Evolutionary conservation across 495 filamentous ascomycete genomes (phyloP).

Genomic region (Penicillium atrosanguineum): DNA sequence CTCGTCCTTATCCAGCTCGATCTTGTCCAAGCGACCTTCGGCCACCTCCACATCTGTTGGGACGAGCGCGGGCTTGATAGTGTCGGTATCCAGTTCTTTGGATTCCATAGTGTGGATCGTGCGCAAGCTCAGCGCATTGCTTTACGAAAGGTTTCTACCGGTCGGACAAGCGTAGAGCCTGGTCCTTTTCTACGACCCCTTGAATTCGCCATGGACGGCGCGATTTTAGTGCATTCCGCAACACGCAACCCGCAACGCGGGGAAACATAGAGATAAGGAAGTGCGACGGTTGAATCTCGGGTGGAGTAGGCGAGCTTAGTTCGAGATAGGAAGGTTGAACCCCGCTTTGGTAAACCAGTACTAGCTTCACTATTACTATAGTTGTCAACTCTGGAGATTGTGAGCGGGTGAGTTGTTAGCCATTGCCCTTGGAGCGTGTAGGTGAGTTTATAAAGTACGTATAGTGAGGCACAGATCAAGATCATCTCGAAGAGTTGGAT

Average conservation of each 20-base stretch:
- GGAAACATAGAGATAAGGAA: slow-evolving; percentile 8
- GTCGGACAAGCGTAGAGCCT: background rate
- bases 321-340: background rate
- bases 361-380: too few relatives aligned
- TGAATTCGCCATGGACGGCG: background rate
- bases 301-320: slow-evolving; percentile 1
- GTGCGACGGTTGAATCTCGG: background rate
- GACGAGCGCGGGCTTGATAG: slow-evolving; percentile 8
- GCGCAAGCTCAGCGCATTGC: background rate
- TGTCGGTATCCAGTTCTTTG: slow-evolving; percentile 11
- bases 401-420: background rate
- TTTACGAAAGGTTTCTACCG: background rate
- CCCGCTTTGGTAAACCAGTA: background rate
- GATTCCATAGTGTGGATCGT: slow-evolving; percentile 15
- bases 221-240: slow-evolving; percentile 1
- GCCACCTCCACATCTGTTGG: slow-evolving; percentile 25
- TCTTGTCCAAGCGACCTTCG: slow-evolving; percentile 27
- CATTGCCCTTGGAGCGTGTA: background rate
- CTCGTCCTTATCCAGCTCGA: slow-evolving; percentile 28
- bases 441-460: too few relatives aligned
- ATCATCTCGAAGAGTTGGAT: background rate
- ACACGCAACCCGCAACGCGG: slow-evolving; percentile 2
- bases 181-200: background rate
- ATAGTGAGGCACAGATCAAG: background rate
- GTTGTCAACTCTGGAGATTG: background rate